Evolutionary conservation across 2,329 filamentous ascomycete genomes (phyloP), one percentile per base, ranked within the genome.

Genomic region (Phoma sp.): DNA sequence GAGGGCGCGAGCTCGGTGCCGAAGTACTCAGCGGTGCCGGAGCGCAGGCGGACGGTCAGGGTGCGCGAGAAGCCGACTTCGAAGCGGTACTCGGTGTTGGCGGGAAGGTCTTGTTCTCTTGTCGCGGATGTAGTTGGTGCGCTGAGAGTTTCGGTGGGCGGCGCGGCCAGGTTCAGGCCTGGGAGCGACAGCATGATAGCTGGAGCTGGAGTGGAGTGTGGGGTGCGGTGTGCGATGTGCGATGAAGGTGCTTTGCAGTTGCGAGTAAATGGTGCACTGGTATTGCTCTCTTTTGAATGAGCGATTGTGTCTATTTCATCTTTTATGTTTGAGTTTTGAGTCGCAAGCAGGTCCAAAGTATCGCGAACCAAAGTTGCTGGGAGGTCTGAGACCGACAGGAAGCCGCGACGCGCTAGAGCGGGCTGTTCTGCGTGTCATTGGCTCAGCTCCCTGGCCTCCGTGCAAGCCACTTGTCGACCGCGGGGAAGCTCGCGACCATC

Each of bases 21-120:
- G 72, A 98, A 96, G 69, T 96, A 86, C 75, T 99, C 95, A 43
- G 93, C 95, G 1, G 88, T 91, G 57, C 95, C 95, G 30, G 83
- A 86, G 51, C 91, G 77, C 24, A 98, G 81, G 79, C 92, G 76
- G 62, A 82, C 67, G 10, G 66, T 68, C 30, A 77, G 62, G 14
- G 64, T 64, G 25, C 65, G 66, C 2, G 61, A 54, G 66, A 75
- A 76, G 48, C 65, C 52, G 52, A 74, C 73, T 61, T 77, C 75
- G 64, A 77, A 77, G 59, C 75, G 75, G 59, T 71, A 77, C 71
- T 82, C 80, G 33, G 77, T 76, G 58, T 76, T 75, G n/a, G 79
- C 68, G 8, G 71, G 58, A 14, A 82, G 75, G 4, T 75, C 71
- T 61, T 80, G 75, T 9, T 64, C 70, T 41, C 79, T 71, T 29